phyloP scores from a whole-genome alignment of 2,329 filamentous ascomycete genomes.

The Fusarium armeniacum region DNA sequence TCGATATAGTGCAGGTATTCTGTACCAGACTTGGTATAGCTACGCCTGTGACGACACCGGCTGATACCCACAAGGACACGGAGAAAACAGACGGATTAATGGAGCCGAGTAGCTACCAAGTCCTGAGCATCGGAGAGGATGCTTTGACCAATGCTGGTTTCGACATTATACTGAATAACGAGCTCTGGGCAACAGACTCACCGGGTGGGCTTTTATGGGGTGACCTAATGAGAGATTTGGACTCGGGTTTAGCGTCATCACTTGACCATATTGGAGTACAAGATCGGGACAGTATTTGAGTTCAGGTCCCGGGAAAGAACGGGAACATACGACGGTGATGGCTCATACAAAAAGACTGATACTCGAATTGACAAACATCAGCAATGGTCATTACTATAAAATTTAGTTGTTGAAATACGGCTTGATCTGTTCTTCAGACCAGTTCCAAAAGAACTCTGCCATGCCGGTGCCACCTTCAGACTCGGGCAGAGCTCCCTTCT shows the following conservation, averaged over 20 bases:
- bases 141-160: conserved; percentile 12
- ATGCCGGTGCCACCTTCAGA: conserved; percentile 57
- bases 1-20: conserved; percentile 41
- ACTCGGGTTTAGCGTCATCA: conserved; percentile 43
- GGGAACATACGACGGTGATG: no score
- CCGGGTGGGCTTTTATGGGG: conserved; percentile 43
- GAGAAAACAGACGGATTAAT: neutral
- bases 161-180: conserved; percentile 6
- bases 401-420: conserved; percentile 30
- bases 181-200: conserved; percentile 35
- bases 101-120: conserved; percentile 10
- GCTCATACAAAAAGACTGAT: neutral
- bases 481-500: conserved; percentile 50
- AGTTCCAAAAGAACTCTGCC: conserved; percentile 58
- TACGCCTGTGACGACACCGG: conserved; percentile 27
- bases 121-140: conserved; percentile 37
- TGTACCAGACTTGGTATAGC: conserved; percentile 41
- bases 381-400: neutral
- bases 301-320: no score
- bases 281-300: neutral
- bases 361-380: neutral
- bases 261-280: conserved; percentile 46
- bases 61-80: conserved; percentile 1
- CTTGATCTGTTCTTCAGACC: conserved; percentile 58
- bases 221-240: conserved; percentile 44